Base-by-base conservation (phyloP, 345 rosid species). In the Ceriops tagal region DNA sequence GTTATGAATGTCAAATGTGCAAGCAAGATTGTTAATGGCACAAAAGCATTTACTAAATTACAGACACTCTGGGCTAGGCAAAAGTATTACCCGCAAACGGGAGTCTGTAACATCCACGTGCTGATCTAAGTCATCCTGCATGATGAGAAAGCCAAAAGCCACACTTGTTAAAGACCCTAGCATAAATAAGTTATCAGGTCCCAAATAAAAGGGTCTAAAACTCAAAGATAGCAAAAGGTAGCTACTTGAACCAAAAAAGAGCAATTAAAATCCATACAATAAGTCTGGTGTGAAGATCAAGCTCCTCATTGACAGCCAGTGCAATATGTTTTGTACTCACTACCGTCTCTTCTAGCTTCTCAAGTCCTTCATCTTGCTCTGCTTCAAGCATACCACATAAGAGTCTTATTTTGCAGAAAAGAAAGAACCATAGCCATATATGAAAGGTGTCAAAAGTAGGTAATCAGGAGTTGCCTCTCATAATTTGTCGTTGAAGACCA, bases 311-410 rank as follows among this genome's bases (percentile, higher is more conserved):
- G 67, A 92, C 96, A 51, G 98, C 92, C 78, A 89, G 61, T 27
- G 98, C 96, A 68, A 92, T 89, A 69, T 92, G 98, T 77, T 92
- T 92, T 51, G 98, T 87, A 80, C 98, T 92, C 74, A 78, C 80
- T 43, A 90, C 95, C 2, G 98, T 87, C 71, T 77, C 93, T 80
- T 92, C 97, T 82, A 95, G 81, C 79, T 90, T 76, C 82, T 85
- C 99, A 71, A 95, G 97, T 61, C 96, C 99, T 71, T 95, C 99
- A 69, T 95, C 99, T 92, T 95, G 99, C 78, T 95, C 99, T 95
- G 89, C 67, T 84, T 53, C 30, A 61, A 64, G 31, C 16, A 8
- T 20, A 31, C 35, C 21, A 31, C 19, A 30, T 55, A 55, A 55
- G 58, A 24, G 22, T 56, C 28, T 27, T 11, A 56, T 56, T 11